Evolutionary conservation across 176 grass and related monocot species (phyloP), one percentile per base, ranked within the genome.

Genomic region (Tuctoria greenei): DNA sequence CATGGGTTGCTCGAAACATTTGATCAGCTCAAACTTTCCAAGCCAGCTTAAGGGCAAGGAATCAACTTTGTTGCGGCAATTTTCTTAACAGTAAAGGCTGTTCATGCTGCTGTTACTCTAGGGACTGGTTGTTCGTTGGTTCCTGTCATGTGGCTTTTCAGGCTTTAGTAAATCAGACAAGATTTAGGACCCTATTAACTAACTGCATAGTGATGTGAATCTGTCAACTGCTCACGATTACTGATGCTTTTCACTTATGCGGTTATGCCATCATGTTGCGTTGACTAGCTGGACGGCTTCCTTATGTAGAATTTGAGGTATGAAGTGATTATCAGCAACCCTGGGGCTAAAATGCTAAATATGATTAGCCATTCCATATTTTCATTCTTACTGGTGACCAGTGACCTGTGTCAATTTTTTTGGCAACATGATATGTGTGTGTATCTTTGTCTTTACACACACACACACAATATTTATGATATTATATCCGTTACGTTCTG

Each of bases 1-100:
- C 91, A 97, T 43, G 95, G 95, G 21, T 79, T 97, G 61, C 81
- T 97, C 36, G 91, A 97, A 76, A 92, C 92, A 56, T 91, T 97
- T 72, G 88, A 97, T 60, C 91, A 93, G 75, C 86, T 93, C 27
- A 97, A 79, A 64, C 83, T 80, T 54, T 81, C 74, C 10, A 93
- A 85, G 76, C 64, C 59, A 34, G 75, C 84, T 5, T 86, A 82
- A 9, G 64, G 79, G 18, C 86, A 88, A 86, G 87, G 91, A 51
- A 76, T 92, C 28, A 88, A 89, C 71, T 86, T 93, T 44, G 45
- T 97, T 49, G 83, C 91, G 18, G 91, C 86, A 20, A 86, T 97
- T 55, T 91, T 91, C 72, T 91, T 91, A 38, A 73, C 88, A 20
- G 73, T 91, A 79, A 93, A 88, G 79, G 95, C 95, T 70, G 73